Base-by-base conservation (phyloP, 2,329 filamentous ascomycete species). In the Fusarium staphyleae region DNA sequence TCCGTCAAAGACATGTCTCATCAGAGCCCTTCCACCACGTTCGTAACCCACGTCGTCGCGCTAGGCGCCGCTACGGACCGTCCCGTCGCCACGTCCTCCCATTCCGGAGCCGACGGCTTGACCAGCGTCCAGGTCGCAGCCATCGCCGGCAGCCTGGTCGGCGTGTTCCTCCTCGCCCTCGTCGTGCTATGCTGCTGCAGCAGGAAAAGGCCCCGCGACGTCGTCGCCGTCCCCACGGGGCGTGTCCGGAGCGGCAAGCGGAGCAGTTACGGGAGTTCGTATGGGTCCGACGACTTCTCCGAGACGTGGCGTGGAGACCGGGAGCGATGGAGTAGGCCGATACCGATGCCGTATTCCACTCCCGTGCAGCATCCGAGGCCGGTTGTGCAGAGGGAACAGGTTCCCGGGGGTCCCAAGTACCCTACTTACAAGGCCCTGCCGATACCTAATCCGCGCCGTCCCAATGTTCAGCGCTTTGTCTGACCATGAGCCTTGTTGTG, bases 91-190 rank as follows among this genome's bases (percentile, higher is more conserved):
- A 33, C 55, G 36, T 32, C 53, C 13, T 51, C 60, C 11, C 65
- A 60, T 14, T 37, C 48, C 13, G 55, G 51, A 19, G 36, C 48
- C 9, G 57, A 50, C 6, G 69, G 66, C 8, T 67, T 78, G 3
- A 71, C 68, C 0, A 63, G 70, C 19, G 67, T 61, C n/a, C 67
- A 77, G 41, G 69, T 79, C 24, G 77, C 75, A 5, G 76, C 71
- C 32, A 74, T 79, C 14, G 61, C 77, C 2, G 77, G 77, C 22
- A 70, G 70, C 28, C 54, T 78, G 2, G 65, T 75, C 10, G 76
- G 70, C 2, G 60, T 72, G n/a, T 69, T 74, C n/a, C 41, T 74
- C 18, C 52, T 77, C 16, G 43, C 71, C 24, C 46, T 77, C 24
- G 19, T 76, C 13, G 49, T 69, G 32, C 62, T 72, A 45, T 70